phyloP scores from a whole-genome alignment of 1,139 yeast genomes.

The Saccharomyces hybrid region DNA sequence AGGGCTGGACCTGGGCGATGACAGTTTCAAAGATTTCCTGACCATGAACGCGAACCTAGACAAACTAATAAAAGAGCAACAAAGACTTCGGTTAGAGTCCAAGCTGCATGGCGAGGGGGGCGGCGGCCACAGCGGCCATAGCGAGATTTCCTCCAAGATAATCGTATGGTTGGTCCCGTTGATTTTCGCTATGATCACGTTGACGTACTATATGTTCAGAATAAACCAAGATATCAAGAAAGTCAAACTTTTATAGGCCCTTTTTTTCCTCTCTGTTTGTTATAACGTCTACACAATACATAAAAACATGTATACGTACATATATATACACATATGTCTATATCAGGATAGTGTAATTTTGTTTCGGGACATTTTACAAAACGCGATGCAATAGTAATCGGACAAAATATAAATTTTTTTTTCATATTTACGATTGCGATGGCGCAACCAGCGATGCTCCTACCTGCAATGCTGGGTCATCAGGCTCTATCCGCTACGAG shows the following conservation, averaged over 20 bases:
- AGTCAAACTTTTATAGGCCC: slow-evolving; percentile 23
- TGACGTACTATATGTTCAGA: slow-evolving; percentile 30
- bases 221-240: slow-evolving; percentile 32
- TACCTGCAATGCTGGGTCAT: no score
- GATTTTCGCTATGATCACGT: slow-evolving; percentile 19
- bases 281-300: neutral
- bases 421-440: no score
- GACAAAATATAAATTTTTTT: no score
- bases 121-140: slow-evolving; percentile 12
- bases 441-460: no score
- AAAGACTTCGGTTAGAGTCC: slow-evolving; percentile 20
- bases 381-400: no score
- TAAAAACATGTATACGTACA: neutral
- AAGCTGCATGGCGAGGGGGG: slow-evolving; percentile 6
- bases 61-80: slow-evolving; percentile 24
- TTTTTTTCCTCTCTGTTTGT: neutral
- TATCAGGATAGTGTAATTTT: neutral
- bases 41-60: slow-evolving; percentile 22
- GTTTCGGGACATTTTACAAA: neutral
- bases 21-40: slow-evolving; percentile 24
- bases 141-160: slow-evolving; percentile 25
- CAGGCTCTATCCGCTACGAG: no score
- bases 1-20: slow-evolving; percentile 10
- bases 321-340: neutral
- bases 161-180: slow-evolving; percentile 27